These are phyloP conservation scores for Termitomyces sp. DNA, from an alignment of 768 basidiomycete genomes.

Conservation along the genomic window DNA sequence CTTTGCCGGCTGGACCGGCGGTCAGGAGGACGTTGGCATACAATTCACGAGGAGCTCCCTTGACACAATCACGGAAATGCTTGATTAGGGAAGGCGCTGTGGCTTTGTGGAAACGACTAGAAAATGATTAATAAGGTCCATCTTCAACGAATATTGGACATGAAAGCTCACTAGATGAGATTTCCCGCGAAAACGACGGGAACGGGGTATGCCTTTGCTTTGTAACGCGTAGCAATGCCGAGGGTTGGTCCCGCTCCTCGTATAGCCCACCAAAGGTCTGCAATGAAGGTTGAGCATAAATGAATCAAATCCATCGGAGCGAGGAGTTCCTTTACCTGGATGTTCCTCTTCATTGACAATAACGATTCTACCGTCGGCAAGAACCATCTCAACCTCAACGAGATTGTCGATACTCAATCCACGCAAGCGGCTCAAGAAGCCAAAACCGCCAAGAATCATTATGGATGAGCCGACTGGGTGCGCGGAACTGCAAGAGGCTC, in stretches of 20 bases:
- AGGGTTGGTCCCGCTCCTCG: conserved; percentile 81
- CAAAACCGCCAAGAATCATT: conserved; percentile 87
- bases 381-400: conserved; percentile 88
- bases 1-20: conserved; percentile 80
- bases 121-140: conserved; percentile 1
- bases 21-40: conserved; percentile 91
- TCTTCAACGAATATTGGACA: neutral
- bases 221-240: conserved; percentile 87
- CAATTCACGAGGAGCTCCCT: conserved; percentile 80
- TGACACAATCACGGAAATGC: conserved; percentile 92
- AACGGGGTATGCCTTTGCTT: conserved; percentile 83
- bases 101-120: conserved; percentile 81
- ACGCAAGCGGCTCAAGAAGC: conserved; percentile 76
- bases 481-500: conserved; percentile 48
- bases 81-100: conserved; percentile 86
- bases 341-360: conserved; percentile 70
- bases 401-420: conserved; percentile 89
- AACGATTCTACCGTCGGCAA: conserved; percentile 86
- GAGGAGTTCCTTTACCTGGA: conserved; percentile 43
- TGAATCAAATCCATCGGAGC: neutral
- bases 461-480: conserved; percentile 78
- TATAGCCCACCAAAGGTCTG: conserved; percentile 87
- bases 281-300: neutral
- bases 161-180: conserved; percentile 72
- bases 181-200: conserved; percentile 92